Evolutionary conservation across 1,284 basidiomycete genomes (phyloP).

Genomic region (Schizophyllum commune): DNA sequence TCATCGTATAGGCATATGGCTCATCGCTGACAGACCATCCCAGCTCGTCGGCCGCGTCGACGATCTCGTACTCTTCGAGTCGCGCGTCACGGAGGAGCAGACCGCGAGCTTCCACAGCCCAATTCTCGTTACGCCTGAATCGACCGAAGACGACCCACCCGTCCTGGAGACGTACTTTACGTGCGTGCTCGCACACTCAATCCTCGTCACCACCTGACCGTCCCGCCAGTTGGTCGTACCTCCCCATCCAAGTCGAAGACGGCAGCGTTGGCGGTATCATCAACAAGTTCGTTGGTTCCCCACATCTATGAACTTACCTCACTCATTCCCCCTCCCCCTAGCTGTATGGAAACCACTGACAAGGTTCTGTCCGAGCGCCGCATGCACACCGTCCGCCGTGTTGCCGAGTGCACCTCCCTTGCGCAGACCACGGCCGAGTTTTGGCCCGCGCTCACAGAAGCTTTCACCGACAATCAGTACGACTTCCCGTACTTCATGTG

Average conservation of each 20-base stretch:
- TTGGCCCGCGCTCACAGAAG: slow-evolving; percentile 4
- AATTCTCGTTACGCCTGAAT: background rate
- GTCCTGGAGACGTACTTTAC: slow-evolving; percentile 12
- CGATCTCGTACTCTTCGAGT: slow-evolving; percentile 5
- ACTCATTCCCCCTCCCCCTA: background rate
- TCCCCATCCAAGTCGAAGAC: background rate
- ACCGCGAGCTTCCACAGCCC: background rate
- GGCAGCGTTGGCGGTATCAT: background rate
- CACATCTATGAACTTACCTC: background rate
- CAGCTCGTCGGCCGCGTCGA: background rate
- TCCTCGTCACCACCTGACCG: background rate
- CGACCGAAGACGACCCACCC: background rate
- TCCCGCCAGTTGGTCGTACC: background rate
- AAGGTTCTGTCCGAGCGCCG: slow-evolving; percentile 16
- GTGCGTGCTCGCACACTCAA: background rate
- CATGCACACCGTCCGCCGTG: slow-evolving; percentile 10
- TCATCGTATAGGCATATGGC: too few relatives aligned
- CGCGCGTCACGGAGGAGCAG: background rate
- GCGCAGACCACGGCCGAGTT: slow-evolving; percentile 4
- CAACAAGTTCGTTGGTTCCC: background rate
- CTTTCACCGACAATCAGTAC: slow-evolving; percentile 7
- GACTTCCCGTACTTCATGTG: background rate
- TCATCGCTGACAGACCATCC: too few relatives aligned
- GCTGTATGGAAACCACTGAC: slow-evolving; percentile 12
- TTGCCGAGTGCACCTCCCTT: slow-evolving; percentile 9